These are phyloP conservation scores for Ogataea henricii DNA, from an alignment of 805 yeast species.

Conservation along the genomic window DNA sequence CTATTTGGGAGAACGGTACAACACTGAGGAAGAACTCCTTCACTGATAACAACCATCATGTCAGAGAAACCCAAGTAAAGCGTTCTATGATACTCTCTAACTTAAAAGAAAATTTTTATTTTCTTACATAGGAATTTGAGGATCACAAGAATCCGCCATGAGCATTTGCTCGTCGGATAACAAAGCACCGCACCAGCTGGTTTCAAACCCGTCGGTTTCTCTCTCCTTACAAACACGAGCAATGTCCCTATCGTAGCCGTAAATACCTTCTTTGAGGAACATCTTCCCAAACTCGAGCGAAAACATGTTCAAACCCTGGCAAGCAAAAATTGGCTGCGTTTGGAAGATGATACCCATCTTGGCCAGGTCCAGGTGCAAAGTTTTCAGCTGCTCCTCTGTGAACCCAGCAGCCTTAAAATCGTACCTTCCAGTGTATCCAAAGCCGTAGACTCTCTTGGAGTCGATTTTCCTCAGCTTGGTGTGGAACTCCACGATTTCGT, in stretches of 20 bases:
- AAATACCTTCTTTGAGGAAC: conserved; percentile 58
- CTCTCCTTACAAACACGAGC: conserved; percentile 15
- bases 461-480: conserved; percentile 45
- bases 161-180: conserved; percentile 24
- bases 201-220: conserved; percentile 24
- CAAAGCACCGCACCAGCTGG: conserved; percentile 27
- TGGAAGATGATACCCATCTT: conserved; percentile 54
- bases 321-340: conserved; percentile 52
- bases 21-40: too few relatives aligned
- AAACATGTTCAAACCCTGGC: conserved; percentile 59
- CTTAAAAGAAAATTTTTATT: too few relatives aligned
- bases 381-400: conserved; percentile 44
- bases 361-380: conserved; percentile 57
- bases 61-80: too few relatives aligned
- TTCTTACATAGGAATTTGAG: conserved; percentile 4
- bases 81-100: too few relatives aligned
- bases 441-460: conserved; percentile 58
- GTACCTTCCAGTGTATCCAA: conserved; percentile 61
- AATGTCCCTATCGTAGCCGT: conserved; percentile 33
- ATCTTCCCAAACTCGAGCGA: conserved; percentile 51
- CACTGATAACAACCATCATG: too few relatives aligned
- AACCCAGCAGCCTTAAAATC: conserved; percentile 64
- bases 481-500: conserved; percentile 52
- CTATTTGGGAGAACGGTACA: neutral
- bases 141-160: conserved; percentile 22